These are phyloP conservation scores for Rhizopogon vesiculosus DNA, from an alignment of 768 basidiomycete genomes.

Conservation along the genomic window DNA sequence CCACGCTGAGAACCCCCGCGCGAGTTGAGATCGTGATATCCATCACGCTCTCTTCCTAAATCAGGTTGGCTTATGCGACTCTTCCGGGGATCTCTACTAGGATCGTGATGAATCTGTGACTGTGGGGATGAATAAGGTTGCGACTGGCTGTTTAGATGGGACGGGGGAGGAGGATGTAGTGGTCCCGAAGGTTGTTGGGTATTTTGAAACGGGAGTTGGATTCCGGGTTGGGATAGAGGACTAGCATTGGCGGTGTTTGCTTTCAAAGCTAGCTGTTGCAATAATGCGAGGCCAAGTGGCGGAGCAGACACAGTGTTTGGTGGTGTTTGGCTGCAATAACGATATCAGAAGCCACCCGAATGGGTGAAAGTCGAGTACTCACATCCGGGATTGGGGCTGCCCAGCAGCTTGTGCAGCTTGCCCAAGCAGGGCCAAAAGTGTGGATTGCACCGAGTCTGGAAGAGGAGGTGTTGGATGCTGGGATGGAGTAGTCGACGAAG, in stretches of 20 bases:
- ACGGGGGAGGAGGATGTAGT: conserved; percentile 19
- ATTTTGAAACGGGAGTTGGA: neutral
- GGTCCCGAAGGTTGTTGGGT: conserved; percentile 12
- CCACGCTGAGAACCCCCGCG: conserved; percentile 55
- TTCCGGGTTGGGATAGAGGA: conserved; percentile 14
- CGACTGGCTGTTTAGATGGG: neutral
- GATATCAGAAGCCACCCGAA: conserved; percentile 1
- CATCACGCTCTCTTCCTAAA: conserved; percentile 40
- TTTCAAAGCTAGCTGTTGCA: conserved; percentile 73
- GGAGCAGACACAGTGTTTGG: conserved; percentile 42
- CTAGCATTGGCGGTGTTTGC: conserved; percentile 38
- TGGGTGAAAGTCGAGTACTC: conserved; percentile 18
- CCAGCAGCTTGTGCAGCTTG: conserved; percentile 51
- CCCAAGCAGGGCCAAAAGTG: conserved; percentile 64
- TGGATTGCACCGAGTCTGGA: conserved; percentile 45
- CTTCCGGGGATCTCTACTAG: conserved; percentile 36
- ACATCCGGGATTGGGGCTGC: conserved; percentile 33
- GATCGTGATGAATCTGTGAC: conserved; percentile 25
- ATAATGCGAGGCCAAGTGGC: conserved; percentile 49
- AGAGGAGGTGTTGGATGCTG: conserved; percentile 15
- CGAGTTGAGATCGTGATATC: conserved; percentile 40
- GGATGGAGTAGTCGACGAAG: conserved; percentile 22
- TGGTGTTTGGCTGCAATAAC: conserved; percentile 50
- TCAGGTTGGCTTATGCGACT: conserved; percentile 25
- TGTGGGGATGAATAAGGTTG: conserved; percentile 2